These are phyloP conservation scores for Talinum fruticosum DNA, from an alignment of 148 eudicot species.

Conservation along the genomic window DNA sequence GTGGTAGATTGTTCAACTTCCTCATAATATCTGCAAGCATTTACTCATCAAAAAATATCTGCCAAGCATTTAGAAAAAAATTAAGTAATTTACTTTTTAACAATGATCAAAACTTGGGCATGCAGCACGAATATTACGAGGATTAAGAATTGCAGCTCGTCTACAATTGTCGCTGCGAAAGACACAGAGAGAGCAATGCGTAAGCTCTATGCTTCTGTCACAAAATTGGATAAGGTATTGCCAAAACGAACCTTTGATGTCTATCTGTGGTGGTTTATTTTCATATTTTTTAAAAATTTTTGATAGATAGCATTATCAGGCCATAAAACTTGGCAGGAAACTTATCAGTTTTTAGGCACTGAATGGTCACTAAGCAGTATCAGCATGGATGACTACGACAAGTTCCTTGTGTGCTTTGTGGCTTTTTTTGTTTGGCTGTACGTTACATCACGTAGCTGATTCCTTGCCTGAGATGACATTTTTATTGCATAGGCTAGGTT, in stretches of 20 bases:
- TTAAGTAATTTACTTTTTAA: neutral
- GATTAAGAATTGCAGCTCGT: constrained; percentile 93
- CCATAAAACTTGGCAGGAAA: neutral
- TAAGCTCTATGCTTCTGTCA: constrained; percentile 48
- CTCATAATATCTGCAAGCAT: neutral
- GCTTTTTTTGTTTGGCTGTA: neutral
- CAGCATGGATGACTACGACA: neutral
- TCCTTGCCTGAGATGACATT: neutral
- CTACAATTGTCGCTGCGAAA: constrained; percentile 59
- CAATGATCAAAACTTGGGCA: constrained; percentile 2
- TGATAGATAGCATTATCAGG: neutral
- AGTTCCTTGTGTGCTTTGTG: neutral
- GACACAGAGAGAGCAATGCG: constrained; percentile 67
- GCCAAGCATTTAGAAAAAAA: neutral
- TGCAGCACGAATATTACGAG: constrained; percentile 93
- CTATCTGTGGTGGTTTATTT: no score
- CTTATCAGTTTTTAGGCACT: neutral
- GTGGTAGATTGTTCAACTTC: constrained; percentile 49
- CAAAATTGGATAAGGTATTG: constrained; percentile 53
- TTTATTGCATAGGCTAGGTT: constrained; percentile 52
- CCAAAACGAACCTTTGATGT: neutral
- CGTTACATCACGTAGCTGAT: neutral
- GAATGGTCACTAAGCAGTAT: neutral
- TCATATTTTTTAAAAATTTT: no score
- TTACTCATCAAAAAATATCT: no score